Evolutionary conservation across 441 rosid genomes (phyloP).

Genomic region (Rhodomyrtus psidioides): DNA sequence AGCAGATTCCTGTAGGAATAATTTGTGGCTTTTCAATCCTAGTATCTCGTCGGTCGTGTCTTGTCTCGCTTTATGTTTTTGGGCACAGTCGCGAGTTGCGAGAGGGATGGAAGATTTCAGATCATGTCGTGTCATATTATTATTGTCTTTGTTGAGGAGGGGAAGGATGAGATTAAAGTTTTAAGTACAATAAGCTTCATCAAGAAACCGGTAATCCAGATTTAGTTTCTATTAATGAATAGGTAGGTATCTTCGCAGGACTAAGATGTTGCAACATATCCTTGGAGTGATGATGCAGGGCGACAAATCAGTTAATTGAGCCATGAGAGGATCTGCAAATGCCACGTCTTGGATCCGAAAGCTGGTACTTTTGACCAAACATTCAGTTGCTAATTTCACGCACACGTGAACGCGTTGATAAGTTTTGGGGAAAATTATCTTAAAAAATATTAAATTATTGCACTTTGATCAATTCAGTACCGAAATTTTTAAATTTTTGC

Average conservation of each 20-base stretch:
- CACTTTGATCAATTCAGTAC: no score
- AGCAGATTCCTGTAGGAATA: not conserved
- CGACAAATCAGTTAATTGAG: not conserved
- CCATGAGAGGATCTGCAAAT: not conserved
- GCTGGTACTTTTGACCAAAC: not conserved
- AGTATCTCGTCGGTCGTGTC: not conserved
- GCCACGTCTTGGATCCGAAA: not conserved
- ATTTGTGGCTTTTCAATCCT: not conserved
- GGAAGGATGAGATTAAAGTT: not conserved
- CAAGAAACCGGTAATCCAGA: not conserved
- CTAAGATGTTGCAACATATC: not conserved
- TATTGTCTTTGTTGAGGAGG: not conserved
- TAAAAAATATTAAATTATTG: no score
- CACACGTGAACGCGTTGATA: not conserved
- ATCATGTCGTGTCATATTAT: not conserved
- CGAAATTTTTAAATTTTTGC: no score
- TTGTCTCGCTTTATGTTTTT: not conserved
- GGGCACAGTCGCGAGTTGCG: no score
- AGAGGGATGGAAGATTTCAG: no score
- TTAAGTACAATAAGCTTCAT: not conserved
- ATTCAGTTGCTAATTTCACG: not conserved
- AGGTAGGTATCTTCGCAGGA: not conserved
- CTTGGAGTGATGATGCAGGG: not conserved
- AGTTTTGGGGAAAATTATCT: no score
- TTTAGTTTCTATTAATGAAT: not conserved